These are phyloP conservation scores for Diplotaxis tenuifolia DNA, from an alignment of 345 rosid species.

Conservation along the genomic window DNA sequence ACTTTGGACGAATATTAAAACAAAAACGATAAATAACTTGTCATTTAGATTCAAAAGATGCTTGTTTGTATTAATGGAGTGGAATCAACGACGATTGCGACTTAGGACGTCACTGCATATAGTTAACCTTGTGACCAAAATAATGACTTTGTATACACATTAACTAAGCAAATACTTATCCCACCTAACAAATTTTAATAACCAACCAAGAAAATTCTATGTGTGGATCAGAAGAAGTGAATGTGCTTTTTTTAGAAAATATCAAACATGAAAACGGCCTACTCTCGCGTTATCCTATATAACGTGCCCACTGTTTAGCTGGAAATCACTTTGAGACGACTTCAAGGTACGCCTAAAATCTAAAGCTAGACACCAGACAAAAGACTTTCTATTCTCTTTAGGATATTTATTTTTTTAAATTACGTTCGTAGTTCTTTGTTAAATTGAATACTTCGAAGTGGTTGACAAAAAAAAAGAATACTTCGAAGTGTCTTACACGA, in stretches of 20 bases:
- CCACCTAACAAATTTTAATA: background rate
- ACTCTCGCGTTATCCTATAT: constrained; percentile 10
- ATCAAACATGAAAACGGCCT: background rate
- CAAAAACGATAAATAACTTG: background rate
- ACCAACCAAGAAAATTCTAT: background rate
- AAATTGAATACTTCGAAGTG: constrained; percentile 9
- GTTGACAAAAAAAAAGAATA: no score
- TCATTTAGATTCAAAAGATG: background rate
- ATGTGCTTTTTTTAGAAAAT: background rate
- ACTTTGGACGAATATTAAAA: background rate
- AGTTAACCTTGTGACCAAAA: background rate
- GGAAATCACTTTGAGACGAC: constrained; percentile 25
- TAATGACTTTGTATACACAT: background rate
- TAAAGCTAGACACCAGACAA: constrained; percentile 23
- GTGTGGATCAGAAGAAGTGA: constrained; percentile 28
- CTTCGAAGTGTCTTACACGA: background rate
- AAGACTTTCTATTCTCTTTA: constrained; percentile 12
- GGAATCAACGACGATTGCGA: background rate
- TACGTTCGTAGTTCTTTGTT: background rate
- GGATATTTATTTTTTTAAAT: background rate
- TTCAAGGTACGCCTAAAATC: constrained; percentile 25
- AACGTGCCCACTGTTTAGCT: constrained; percentile 31
- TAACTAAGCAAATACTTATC: background rate
- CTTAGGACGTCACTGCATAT: background rate
- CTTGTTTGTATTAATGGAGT: background rate